phyloP scores from a whole-genome alignment of 352 stramenopile species.

The Blastocystis sp. region DNA sequence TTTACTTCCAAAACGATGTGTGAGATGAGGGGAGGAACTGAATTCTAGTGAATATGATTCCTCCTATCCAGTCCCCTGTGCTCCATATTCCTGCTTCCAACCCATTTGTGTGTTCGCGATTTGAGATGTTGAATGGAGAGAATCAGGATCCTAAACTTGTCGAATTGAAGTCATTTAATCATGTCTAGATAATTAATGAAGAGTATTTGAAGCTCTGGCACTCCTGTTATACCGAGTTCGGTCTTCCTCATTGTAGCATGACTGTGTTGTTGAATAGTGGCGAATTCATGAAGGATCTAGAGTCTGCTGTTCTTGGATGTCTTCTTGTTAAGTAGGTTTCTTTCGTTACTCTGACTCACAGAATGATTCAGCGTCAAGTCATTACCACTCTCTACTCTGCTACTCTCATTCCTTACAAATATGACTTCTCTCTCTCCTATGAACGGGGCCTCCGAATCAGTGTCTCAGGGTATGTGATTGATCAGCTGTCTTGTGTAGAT shows the following conservation, averaged over 20 bases:
- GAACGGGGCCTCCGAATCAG: not conserved
- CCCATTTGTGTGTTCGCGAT: conserved; percentile 20
- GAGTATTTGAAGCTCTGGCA: conserved; percentile 13
- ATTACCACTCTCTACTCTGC: conserved; percentile 17
- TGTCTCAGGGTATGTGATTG: not conserved
- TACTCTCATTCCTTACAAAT: conserved; percentile 25
- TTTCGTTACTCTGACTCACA: not conserved
- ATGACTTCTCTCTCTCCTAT: not conserved
- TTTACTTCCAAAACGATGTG: not conserved
- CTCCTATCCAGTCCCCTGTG: no score
- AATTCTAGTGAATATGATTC: not conserved
- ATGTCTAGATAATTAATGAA: conserved; percentile 9
- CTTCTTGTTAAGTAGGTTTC: not conserved
- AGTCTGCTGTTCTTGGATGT: not conserved
- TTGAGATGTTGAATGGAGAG: not conserved
- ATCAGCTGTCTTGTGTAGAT: not conserved
- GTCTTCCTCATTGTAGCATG: not conserved
- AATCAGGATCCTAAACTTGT: not conserved
- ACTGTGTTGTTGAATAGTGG: conserved; percentile 14
- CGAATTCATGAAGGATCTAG: not conserved
- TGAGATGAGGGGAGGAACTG: not conserved
- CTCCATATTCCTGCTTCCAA: conserved; percentile 39
- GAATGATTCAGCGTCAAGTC: conserved; percentile 1
- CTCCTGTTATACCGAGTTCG: conserved; percentile 7
- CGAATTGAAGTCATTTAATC: not conserved